Evolutionary conservation across 1,139 yeast genomes (phyloP), one percentile per base, ranked within the genome.

Genomic region (Yarrowia galli): DNA sequence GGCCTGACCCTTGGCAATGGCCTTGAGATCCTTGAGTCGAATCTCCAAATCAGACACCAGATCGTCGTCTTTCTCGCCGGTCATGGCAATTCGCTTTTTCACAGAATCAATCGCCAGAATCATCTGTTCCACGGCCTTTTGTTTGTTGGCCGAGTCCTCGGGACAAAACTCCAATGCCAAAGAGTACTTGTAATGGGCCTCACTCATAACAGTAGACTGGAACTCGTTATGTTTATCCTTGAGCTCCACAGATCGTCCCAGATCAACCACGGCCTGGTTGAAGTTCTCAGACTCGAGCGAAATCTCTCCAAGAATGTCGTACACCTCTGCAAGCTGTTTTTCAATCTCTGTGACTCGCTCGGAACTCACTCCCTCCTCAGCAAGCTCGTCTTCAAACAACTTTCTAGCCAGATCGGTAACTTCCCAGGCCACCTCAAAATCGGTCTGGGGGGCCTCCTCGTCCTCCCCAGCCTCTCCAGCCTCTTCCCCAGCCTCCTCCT

Each of bases 361-460:
- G 76, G 77, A 53, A 15, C 32, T 9, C n/a, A 36, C 18, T 1
- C 18, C 66, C 3, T 68, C 65, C 42, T 80, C 79, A 4, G 48
- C 45, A 16, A 86, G 74, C 68, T 82, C 76, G 42, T 80, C 78
- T 71, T 86, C 87, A 72, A 86, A 89, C 46, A 90, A 76, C 0
- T 89, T 81, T 72, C 97, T 83, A 0, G 96, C 84, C 61, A 89
- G 80, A 74, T 92, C 97, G 46, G 91, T 81, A 23, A 91, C 86
- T 69, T 89, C 95, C 97, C 97, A 92, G 0, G 97, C 96, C 28
- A 88, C 83, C 75, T 89, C 96, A 75, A 92, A 89, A 75, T 92
- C 97, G 43, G 86, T 82, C 72, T 87, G 89, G 51, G 84, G 86
- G 40, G 81, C 85, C 56, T 80, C 86, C 23, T 79, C 82, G 9